Evolutionary conservation across 148 eudicot species (phyloP), one percentile per base, ranked within the genome.

Genomic region (Nepenthes gracilis): DNA sequence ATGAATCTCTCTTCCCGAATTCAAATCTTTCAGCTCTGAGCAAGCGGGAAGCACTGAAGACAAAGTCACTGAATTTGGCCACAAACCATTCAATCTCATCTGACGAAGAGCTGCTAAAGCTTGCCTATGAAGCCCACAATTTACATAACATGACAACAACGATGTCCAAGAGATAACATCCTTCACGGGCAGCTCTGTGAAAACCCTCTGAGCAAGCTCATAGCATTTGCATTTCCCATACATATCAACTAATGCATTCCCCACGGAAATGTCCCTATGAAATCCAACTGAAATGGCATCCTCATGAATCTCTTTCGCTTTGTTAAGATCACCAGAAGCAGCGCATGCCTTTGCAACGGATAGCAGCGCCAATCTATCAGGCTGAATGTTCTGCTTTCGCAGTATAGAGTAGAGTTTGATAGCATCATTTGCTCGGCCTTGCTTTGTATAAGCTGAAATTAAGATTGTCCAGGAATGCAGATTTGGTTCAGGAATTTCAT

Each of bases 91-190:
- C 13, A 77, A 59, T 5, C 90, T 87, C 94, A 89, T 85, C 68
- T 89, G 78, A 33, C 83, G 65, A 47, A 89, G 70, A 35, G 53
- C 75, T 3, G 7, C 2, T 38, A 89, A 49, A 40, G 84, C 93
- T 57, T 72, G 75, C 61, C 59, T 61, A 6, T 57, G 73, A 50
- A 78, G 60, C 61, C 85, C 83, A 78, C 87, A 89, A 51, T 73
- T 76, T 14, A 83, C 77, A 81, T 72, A 76, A 63, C 90, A 83
- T 1, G 87, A 76, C 64, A 83, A 57, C 72, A 83, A 63, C 1
- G 93, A 83, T 9, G 93, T 89, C 96, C 96, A 89, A 68, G 96
- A 83, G 59, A 89, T 72, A 61, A 85, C 93, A 78, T 83, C 93
- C 74, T 68, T 85, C 5, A 70, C 64, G 11, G 10, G 69, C 78